Evolutionary conservation across 306 rosid genomes (phyloP).

Genomic region (Pterocarpus santalinus): DNA sequence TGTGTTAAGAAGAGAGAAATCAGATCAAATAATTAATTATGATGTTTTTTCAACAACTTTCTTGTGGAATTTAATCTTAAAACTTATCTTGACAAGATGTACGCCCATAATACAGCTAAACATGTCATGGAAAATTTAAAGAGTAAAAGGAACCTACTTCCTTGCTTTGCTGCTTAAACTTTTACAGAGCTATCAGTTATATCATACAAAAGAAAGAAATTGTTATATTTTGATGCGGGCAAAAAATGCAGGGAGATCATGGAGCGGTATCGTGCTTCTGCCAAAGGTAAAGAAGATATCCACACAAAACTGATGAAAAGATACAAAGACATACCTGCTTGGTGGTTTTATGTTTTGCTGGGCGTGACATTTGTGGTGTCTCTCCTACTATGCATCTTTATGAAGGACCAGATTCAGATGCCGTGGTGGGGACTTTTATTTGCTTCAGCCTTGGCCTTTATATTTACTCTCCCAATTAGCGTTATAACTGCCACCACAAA

Average conservation of each 20-base stretch:
- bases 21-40: too few relatives aligned
- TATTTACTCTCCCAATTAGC: slow-evolving; percentile 83
- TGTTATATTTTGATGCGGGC: neutral
- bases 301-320: slow-evolving; percentile 78
- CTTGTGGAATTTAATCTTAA: too few relatives aligned
- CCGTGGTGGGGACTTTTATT: slow-evolving; percentile 91
- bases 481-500: slow-evolving; percentile 90
- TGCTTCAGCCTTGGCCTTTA: slow-evolving; percentile 68
- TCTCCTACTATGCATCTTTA: slow-evolving; percentile 60
- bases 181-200: neutral
- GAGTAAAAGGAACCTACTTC: too few relatives aligned
- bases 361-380: slow-evolving; percentile 64
- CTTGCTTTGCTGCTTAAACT: too few relatives aligned
- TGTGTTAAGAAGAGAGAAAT: too few relatives aligned
- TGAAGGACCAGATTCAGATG: slow-evolving; percentile 77
- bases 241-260: slow-evolving; percentile 68
- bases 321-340: slow-evolving; percentile 78
- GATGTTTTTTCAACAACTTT: too few relatives aligned
- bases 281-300: slow-evolving; percentile 67
- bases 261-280: slow-evolving; percentile 69
- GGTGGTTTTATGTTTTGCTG: slow-evolving; percentile 80
- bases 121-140: too few relatives aligned
- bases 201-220: neutral
- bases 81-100: too few relatives aligned
- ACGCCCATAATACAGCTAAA: too few relatives aligned